Evolutionary conservation across 1,139 yeast species (phyloP), one percentile per base, ranked within the genome.

Genomic region (Sugiyamaella sp.): DNA sequence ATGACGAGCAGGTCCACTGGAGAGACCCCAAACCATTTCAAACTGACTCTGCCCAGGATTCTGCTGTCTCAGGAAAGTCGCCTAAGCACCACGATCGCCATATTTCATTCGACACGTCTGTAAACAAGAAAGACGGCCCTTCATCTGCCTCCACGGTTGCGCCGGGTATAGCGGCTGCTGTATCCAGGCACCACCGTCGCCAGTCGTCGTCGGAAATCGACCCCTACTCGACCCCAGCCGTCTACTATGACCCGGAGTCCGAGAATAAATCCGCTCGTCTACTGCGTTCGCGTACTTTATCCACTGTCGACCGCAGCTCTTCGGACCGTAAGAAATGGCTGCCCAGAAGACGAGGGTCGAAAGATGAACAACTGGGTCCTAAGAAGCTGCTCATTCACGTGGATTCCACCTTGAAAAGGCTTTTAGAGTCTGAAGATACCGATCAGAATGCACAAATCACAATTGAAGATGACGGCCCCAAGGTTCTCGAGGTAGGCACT

Each of bases 401-500:
- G 32, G 88, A 89, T 63, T 70, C 78, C 27, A 89, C 97, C 1
- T 74, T 90, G 56, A 73, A 80, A 22, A 85, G 86, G 61, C 75
- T 91, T 52, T 74, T 91, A 58, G 80, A 77, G 29, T 82, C 80
- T 59, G 97, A 91, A 68, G 98, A 91, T 67, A 90, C 97, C 2
- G 96, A 90, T 69, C 78, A 78, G 53, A 86, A 91, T 69, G 84
- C 74, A 69, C 97, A 91, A 70, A 91, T 91, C 64, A 90, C 97
- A 12, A 86, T 90, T 51, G 97, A 90, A 65, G 97, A 90, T 68
- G 80, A 83, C 2, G 97, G 97, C 0, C 97, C 97, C n/a, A 90
- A 90, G 66, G 95, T 87, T 14, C 74, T 89, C 59, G 79, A 83
- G 60, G 75, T 90, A 40, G 96, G 96, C 4, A 89, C 97, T 0